phyloP scores from a whole-genome alignment of 75 land plant species.

The Cunninghamia lanceolata region DNA sequence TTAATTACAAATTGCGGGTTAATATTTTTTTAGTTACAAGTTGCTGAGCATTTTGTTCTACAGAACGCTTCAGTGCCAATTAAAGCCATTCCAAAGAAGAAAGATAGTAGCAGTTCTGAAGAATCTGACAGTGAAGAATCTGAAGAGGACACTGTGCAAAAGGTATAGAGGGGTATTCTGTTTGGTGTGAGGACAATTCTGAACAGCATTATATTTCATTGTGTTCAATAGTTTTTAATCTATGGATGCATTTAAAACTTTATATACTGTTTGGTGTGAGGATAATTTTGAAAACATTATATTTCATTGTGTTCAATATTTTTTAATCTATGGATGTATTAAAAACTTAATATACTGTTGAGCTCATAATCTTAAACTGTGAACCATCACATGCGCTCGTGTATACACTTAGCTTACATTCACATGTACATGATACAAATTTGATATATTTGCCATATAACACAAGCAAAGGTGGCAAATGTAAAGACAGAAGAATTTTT shows the following conservation, averaged over 20 bases:
- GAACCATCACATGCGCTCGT: too few species aligned
- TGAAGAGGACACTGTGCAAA: background rate
- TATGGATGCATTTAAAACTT: too few species aligned
- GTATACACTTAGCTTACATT: too few species aligned
- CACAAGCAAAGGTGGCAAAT: too few species aligned
- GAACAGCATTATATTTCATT: too few species aligned
- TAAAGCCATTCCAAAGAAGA: background rate
- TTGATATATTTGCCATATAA: too few species aligned
- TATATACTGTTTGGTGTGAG: background rate
- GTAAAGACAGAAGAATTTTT: too few species aligned
- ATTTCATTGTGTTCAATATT: background rate
- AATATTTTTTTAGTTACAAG: background rate
- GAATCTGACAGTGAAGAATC: slow-evolving; percentile 11
- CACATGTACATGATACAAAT: too few species aligned
- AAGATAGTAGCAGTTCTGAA: background rate
- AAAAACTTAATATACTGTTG: too few species aligned
- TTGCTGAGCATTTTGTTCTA: background rate
- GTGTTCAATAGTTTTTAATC: background rate
- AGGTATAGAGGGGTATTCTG: background rate
- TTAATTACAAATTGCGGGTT: background rate
- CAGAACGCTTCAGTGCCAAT: background rate
- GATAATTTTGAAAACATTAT: too few species aligned
- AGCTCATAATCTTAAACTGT: too few species aligned
- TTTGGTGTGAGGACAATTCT: background rate
- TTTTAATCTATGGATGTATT: too few species aligned